Percentiles rank a stretch among this genome's conserved stretches.
phyloP scores from a whole-genome alignment of 768 basidiomycete genomes.

The Tulasnella sp. region DNA sequence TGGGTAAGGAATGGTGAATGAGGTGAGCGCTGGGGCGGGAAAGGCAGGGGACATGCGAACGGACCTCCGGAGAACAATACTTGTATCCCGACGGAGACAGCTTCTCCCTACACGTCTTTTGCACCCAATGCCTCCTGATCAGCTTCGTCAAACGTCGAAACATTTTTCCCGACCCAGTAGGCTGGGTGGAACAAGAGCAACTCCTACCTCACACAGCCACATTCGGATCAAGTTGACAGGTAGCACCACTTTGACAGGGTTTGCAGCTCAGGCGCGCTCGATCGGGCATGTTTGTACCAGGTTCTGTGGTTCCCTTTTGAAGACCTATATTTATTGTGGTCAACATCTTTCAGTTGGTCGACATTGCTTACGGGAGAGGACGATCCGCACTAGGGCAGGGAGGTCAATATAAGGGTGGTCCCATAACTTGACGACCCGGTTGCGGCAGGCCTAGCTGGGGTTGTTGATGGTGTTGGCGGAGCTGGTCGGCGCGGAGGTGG shows the following conservation, averaged over 20 bases:
- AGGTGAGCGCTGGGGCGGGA: not conserved
- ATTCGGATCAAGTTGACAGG: constrained; percentile 4
- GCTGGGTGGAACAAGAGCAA: not conserved
- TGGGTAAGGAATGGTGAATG: not conserved
- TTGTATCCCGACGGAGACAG: not conserved
- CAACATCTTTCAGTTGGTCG: not conserved
- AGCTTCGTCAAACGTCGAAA: not conserved
- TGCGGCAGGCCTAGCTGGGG: not conserved
- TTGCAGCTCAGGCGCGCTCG: not conserved
- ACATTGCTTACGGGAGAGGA: not conserved
- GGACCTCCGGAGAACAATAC: not conserved
- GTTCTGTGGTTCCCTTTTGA: not conserved
- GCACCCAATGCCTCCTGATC: not conserved
- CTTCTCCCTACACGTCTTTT: not conserved
- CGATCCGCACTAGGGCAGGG: not conserved
- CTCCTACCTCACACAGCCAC: not conserved
- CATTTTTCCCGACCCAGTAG: not conserved
- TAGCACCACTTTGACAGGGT: not conserved
- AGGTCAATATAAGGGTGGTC: not conserved
- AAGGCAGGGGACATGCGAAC: not conserved
- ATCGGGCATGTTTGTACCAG: not conserved
- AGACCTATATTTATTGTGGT: not conserved
- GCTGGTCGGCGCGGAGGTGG: not conserved
- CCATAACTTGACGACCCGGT: not conserved
- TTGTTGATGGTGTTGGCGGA: not conserved